Percentiles rank a stretch among this genome's conserved stretches.
These are phyloP conservation scores for Gastrolobium villosum DNA, from an alignment of 306 rosid species.

Conservation along the genomic window DNA sequence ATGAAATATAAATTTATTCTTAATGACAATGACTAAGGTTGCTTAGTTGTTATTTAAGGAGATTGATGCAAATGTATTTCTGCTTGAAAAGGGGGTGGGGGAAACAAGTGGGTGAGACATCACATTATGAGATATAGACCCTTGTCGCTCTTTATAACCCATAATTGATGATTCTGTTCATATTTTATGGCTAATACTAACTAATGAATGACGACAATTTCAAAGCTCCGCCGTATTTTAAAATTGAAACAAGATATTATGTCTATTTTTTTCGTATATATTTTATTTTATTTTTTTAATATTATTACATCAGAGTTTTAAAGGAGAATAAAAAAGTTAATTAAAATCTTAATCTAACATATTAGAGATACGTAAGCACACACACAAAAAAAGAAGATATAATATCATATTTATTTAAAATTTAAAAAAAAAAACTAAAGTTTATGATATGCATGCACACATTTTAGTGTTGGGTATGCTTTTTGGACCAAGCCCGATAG, in stretches of 20 bases:
- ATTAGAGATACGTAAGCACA: no score
- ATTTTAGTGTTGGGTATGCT: no score
- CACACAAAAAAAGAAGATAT: no score
- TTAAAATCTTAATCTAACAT: no score
- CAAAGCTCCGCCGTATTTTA: conserved; percentile 29
- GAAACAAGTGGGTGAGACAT: conserved; percentile 53
- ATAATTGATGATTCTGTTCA: conserved; percentile 29
- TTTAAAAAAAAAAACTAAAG: neutral
- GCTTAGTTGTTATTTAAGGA: neutral
- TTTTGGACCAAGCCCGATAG: no score
- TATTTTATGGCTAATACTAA: conserved; percentile 16
- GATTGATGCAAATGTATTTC: conserved; percentile 20
- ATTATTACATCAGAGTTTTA: no score
- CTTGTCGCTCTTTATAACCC: conserved; percentile 35
- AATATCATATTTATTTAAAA: no score
- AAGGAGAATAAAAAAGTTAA: no score
- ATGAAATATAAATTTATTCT: conserved; percentile 4
- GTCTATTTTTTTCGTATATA: no score
- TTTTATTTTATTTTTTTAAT: neutral
- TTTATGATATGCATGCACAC: conserved; percentile 40
- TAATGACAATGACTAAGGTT: conserved; percentile 7
- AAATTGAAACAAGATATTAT: neutral
- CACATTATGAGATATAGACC: conserved; percentile 49
- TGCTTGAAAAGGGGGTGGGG: neutral
- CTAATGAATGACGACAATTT: conserved; percentile 35